These are phyloP conservation scores for Plasmodium berghei DNA, from an alignment of 169 alveolate species.

Conservation along the genomic window DNA sequence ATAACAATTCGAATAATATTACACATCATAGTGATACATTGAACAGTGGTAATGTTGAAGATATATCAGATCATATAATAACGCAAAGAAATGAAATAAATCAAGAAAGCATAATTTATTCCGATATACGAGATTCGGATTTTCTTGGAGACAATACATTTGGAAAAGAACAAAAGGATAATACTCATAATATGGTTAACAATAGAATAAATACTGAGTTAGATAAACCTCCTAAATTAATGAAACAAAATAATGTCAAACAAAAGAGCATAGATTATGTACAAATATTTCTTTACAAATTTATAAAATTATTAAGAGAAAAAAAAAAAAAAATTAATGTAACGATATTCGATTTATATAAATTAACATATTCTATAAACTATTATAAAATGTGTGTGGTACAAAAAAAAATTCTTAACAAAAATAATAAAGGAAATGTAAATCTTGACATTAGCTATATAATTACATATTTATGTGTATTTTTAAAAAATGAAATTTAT, in stretches of 20 bases:
- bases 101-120: background rate
- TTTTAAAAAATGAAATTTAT: slow-evolving; percentile 60
- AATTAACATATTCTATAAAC: slow-evolving; percentile 44
- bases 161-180: background rate
- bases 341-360: slow-evolving; percentile 31
- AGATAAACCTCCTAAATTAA: background rate
- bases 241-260: background rate
- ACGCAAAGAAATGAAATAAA: slow-evolving; percentile 1
- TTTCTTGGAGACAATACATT: background rate
- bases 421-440: too few relatives aligned
- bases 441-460: slow-evolving; percentile 13
- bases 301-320: slow-evolving; percentile 2
- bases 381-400: slow-evolving; percentile 14
- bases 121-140: background rate
- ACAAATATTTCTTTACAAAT: slow-evolving; percentile 14
- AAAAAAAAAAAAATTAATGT: background rate
- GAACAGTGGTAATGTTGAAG: background rate
- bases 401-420: background rate
- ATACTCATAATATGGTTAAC: background rate
- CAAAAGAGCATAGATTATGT: slow-evolving; percentile 28
- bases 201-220: background rate
- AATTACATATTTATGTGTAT: slow-evolving; percentile 25
- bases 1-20: background rate
- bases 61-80: slow-evolving; percentile 33
- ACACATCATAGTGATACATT: background rate